Evolutionary conservation across 1,284 basidiomycete genomes (phyloP), one percentile per base, ranked within the genome.

Genomic region (Stereum hirsutum): DNA sequence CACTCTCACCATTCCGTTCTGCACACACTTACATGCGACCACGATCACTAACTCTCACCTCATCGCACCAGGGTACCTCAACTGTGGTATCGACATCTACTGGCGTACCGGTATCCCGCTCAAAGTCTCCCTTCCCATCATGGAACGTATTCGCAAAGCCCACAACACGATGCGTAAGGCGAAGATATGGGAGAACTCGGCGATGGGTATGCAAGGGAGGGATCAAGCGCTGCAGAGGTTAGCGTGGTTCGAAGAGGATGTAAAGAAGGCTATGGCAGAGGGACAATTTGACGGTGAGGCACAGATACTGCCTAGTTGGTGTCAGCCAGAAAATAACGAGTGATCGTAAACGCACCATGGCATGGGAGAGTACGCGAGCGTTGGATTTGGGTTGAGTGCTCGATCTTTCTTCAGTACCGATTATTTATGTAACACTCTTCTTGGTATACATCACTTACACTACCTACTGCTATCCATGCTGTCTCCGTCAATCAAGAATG

Each of bases 181-280:
- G 26, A 35, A 23, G n/a, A 53, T 56, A 14, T 56, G 54, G 54
- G 51, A 50, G 23, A 26, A 47, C 30, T 55, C 54, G 15, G 27
- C 47, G 11, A n/a, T 49, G 42, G 23, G 44, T 10, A 30, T 43
- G 36, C 39, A 47, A 36, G 52, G 53, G 5, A 17, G 46, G 19
- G 44, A 48, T 23, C 7, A 35, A 28, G 26, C 25, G 15, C 32
- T 51, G 8, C 34, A 49, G 33, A 19, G 23, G 15, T 27, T 25
- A 7, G 27, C 48, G 4, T 23, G 25, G 14, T 28, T 43, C 15
- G 51, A 54, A 31, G 40, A 47, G 14, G 32, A 45, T 28, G 17
- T 45, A 10, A 33, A 24, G 27, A 39, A 37, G 32, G 37, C 14
- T 5, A 10, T 54, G 6, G 20, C 12, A 10, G 38, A 43, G 26